These are phyloP conservation scores for Suillus lakei DNA, from an alignment of 768 basidiomycete genomes.

Conservation along the genomic window DNA sequence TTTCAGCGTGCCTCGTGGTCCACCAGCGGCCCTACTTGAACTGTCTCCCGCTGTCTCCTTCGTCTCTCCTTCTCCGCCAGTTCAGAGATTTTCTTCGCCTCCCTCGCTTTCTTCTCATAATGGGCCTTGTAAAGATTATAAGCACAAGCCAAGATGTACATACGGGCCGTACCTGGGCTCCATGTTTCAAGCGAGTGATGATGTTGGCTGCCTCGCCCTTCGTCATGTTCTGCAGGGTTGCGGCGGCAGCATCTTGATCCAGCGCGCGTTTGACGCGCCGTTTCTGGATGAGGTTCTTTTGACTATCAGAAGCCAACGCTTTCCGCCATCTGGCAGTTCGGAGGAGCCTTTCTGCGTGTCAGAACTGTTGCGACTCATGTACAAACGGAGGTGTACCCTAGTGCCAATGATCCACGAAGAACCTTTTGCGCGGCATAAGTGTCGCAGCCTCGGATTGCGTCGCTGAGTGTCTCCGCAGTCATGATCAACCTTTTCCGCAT, in stretches of 20 bases:
- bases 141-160: not conserved
- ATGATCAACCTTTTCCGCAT: constrained; percentile 56
- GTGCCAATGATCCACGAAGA: constrained; percentile 49
- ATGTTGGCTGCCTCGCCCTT: constrained; percentile 84
- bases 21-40: constrained; percentile 63
- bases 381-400: constrained; percentile 48
- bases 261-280: constrained; percentile 46
- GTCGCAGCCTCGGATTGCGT: constrained; percentile 72
- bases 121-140: constrained; percentile 46
- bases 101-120: constrained; percentile 57
- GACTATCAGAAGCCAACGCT: constrained; percentile 61
- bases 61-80: constrained; percentile 50
- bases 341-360: constrained; percentile 48
- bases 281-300: constrained; percentile 60
- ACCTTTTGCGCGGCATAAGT: constrained; percentile 64
- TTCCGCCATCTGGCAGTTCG: constrained; percentile 72
- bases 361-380: constrained; percentile 8
- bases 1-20: constrained; percentile 11
- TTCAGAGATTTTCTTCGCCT: constrained; percentile 39
- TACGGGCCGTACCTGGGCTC: constrained; percentile 59
- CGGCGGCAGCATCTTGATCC: constrained; percentile 22
- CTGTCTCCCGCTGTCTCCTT: constrained; percentile 56
- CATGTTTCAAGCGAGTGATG: constrained; percentile 77
- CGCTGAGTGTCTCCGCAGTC: constrained; percentile 55
- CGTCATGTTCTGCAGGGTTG: constrained; percentile 50